Conservation (phyloP, 2,329 filamentous ascomycete genomes). For the Pseudogymnoascus sp. region DNA sequence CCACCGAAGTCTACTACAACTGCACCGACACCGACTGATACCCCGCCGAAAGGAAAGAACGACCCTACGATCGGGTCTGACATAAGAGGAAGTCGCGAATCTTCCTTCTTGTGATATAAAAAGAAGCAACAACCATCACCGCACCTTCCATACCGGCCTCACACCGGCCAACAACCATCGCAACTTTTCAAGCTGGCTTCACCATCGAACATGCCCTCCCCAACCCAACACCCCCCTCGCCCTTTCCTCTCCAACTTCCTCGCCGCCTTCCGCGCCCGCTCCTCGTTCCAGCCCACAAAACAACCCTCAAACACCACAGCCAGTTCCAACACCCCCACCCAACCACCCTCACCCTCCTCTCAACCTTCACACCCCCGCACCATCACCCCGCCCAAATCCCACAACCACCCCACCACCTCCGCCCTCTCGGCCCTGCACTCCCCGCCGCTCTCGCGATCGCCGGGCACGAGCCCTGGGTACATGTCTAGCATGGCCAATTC, state of each 20-base stretch:
- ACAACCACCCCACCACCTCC: constrained; percentile 20
- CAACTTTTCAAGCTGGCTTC: background rate
- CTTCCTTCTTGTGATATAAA: background rate
- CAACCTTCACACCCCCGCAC: constrained; percentile 24
- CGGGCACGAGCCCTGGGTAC: constrained; percentile 11
- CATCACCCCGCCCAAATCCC: constrained; percentile 24
- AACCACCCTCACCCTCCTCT: constrained; percentile 9
- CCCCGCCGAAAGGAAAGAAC: background rate
- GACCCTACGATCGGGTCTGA: background rate
- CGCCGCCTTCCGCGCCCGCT: constrained; percentile 27
- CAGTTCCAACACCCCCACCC: background rate
- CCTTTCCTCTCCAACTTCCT: constrained; percentile 29
- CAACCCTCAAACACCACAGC: constrained; percentile 15
- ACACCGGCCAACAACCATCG: background rate
- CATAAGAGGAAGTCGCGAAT: background rate
- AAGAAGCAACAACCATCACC: background rate
- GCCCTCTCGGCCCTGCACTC: constrained; percentile 24
- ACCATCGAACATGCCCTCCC: constrained; percentile 16
- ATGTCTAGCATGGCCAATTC: background rate
- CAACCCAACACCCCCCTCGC: constrained; percentile 22
- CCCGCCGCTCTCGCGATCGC: constrained; percentile 21
- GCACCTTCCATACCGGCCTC: background rate
- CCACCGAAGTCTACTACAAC: background rate
- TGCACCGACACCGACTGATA: background rate
- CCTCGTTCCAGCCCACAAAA: constrained; percentile 13